phyloP scores from a whole-genome alignment of 2,329 filamentous ascomycete species.

The Tolypocladium pustulatum region DNA sequence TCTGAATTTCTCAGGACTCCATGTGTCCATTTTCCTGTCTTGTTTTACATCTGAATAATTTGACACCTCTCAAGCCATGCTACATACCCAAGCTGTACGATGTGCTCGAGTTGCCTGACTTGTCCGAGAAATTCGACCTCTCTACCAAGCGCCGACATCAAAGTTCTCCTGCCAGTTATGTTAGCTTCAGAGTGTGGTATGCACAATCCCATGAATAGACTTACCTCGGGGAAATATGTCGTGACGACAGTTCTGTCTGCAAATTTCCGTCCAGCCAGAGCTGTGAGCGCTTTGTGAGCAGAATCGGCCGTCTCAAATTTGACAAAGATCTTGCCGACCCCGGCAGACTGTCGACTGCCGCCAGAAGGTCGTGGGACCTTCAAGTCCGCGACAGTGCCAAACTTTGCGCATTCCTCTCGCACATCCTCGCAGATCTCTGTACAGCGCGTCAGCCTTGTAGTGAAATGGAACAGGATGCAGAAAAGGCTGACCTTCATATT shows the following conservation, averaged over 20 bases:
- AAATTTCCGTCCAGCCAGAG: slow-evolving; percentile 92
- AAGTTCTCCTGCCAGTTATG: slow-evolving; percentile 68
- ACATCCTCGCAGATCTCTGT: slow-evolving; percentile 95
- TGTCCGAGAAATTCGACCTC: neutral
- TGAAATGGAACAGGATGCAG: neutral
- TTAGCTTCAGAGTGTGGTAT: slow-evolving; percentile 16
- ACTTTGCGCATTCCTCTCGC: slow-evolving; percentile 85
- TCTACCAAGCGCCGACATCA: slow-evolving; percentile 79
- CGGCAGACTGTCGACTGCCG: slow-evolving; percentile 72
- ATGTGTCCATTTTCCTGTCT: neutral
- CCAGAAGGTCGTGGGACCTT: slow-evolving; percentile 86
- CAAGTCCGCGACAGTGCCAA: slow-evolving; percentile 72
- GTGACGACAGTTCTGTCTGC: slow-evolving; percentile 92
- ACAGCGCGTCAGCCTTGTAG: slow-evolving; percentile 1
- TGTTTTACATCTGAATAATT: slow-evolving; percentile 9
- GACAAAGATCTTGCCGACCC: slow-evolving; percentile 96
- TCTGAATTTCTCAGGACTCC: neutral
- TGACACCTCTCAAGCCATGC: neutral
- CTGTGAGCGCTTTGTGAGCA: slow-evolving; percentile 73
- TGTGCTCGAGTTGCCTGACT: neutral
- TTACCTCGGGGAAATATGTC: slow-evolving; percentile 89
- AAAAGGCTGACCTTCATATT: slow-evolving; percentile 69
- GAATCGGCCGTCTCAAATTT: slow-evolving; percentile 75
- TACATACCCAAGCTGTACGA: slow-evolving; percentile 4
- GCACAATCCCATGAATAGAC: slow-evolving; percentile 7